A percentile compares a stretch with the other conserved stretches of the same genome.
These are phyloP conservation scores for Boletus sp. DNA, from an alignment of 768 basidiomycete genomes.

Conservation along the genomic window DNA sequence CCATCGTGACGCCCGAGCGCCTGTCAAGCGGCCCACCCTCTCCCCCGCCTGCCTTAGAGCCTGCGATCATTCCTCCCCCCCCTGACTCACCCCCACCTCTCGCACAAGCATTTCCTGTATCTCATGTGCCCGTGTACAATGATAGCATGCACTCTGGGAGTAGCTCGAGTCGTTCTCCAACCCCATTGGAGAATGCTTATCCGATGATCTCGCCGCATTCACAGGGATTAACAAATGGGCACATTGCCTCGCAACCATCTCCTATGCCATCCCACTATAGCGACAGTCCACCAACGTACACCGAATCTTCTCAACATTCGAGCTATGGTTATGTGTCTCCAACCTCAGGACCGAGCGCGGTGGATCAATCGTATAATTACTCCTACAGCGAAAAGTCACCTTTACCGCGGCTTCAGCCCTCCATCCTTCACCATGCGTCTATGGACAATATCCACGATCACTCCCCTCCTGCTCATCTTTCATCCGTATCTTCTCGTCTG, in stretches of 20 bases:
- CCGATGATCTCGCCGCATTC: slow-evolving; percentile 35
- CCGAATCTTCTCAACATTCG: slow-evolving; percentile 32
- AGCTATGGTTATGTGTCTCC: slow-evolving; percentile 31
- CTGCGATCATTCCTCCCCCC: slow-evolving; percentile 40
- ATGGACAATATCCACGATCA: slow-evolving; percentile 29
- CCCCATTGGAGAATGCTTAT: slow-evolving; percentile 45
- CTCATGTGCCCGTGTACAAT: slow-evolving; percentile 22
- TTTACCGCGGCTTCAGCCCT: slow-evolving; percentile 30
- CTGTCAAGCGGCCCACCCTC: slow-evolving; percentile 25
- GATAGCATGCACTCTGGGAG: slow-evolving; percentile 33
- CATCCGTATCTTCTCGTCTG: slow-evolving; percentile 49
- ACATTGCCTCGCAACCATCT: slow-evolving; percentile 30
- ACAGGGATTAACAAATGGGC: slow-evolving; percentile 38
- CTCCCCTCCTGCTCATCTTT: slow-evolving; percentile 31
- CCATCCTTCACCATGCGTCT: slow-evolving; percentile 28
- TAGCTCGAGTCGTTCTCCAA: slow-evolving; percentile 43
- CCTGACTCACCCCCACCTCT: slow-evolving; percentile 58
- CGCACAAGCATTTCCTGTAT: slow-evolving; percentile 40
- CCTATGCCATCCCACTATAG: slow-evolving; percentile 30
- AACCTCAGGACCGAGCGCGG: slow-evolving; percentile 18
- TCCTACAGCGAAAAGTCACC: slow-evolving; percentile 32
- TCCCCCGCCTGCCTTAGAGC: slow-evolving; percentile 46
- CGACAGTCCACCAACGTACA: slow-evolving; percentile 31
- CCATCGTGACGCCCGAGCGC: slow-evolving; percentile 27
- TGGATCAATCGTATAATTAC: slow-evolving; percentile 31